Percentiles rank a stretch among this genome's conserved stretches.
Evolutionary conservation across 2,329 filamentous ascomycete genomes (phyloP).

Genomic region (Claviceps monticola): DNA sequence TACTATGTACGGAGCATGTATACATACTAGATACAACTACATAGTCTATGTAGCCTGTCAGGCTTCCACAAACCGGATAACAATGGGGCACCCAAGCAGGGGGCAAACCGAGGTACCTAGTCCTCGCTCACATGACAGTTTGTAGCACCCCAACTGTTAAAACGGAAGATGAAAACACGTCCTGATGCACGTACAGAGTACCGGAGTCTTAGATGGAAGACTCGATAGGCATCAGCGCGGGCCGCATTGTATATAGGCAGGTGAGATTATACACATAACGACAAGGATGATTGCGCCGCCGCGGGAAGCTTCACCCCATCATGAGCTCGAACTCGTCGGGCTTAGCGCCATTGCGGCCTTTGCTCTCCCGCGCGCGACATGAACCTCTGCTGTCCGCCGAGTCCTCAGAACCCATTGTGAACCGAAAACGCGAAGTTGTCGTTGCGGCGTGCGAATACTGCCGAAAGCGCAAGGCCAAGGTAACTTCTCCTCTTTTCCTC

Average conservation of each 20-base stretch:
- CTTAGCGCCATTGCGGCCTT: not conserved
- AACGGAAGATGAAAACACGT: not conserved
- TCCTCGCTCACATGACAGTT: not conserved
- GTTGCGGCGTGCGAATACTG: conserved; percentile 1
- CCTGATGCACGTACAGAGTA: not conserved
- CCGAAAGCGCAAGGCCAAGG: conserved; percentile 1
- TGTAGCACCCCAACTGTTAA: not conserved
- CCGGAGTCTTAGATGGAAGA: no score
- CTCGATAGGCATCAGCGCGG: not conserved
- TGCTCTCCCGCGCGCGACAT: not conserved
- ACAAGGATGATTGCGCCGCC: not conserved
- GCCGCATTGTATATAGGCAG: not conserved
- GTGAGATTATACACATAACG: not conserved
- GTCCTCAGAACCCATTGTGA: not conserved
- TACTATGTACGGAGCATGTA: no score
- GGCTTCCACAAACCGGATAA: no score
- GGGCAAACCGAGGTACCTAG: not conserved
- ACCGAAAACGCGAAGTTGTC: not conserved
- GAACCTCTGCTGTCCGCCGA: not conserved
- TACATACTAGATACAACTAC: no score
- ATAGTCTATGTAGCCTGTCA: no score
- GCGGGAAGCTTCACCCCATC: not conserved
- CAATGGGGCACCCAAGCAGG: not conserved
- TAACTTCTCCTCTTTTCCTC: not conserved
- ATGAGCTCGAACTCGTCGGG: not conserved